Evolutionary conservation across 371 early-diverging fungal species (phyloP).

Genomic region (Saksenaea vasiformis): DNA sequence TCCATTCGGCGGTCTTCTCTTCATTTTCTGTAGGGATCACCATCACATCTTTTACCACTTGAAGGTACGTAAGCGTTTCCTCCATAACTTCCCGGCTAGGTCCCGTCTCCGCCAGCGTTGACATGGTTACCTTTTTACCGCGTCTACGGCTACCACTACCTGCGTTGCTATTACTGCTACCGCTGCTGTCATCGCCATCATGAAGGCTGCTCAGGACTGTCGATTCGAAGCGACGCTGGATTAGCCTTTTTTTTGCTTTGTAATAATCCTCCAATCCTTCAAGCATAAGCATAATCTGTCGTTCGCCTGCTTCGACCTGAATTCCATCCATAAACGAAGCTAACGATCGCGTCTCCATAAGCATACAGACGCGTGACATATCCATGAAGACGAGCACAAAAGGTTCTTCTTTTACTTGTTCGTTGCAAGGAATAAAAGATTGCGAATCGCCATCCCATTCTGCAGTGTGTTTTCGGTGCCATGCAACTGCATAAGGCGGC

Average conservation of each 20-base stretch:
- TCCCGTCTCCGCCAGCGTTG: constrained; percentile 19
- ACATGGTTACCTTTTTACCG: constrained; percentile 8
- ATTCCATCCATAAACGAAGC: constrained; percentile 24
- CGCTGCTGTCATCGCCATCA: constrained; percentile 2
- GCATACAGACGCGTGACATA: constrained; percentile 29
- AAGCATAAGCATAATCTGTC: constrained; percentile 47
- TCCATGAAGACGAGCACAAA: constrained; percentile 46
- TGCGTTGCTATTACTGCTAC: constrained; percentile 4
- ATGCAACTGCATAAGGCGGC: constrained; percentile 38
- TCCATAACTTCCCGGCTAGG: constrained; percentile 37
- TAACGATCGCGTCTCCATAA: constrained; percentile 25
- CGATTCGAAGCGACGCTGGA: constrained; percentile 39
- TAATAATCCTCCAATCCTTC: constrained; percentile 60
- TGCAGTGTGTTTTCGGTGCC: constrained; percentile 52
- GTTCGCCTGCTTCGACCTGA: constrained; percentile 11
- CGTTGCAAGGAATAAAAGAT: constrained; percentile 50
- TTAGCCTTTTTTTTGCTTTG: constrained; percentile 31
- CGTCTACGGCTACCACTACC: constrained; percentile 9
- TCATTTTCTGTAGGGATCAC: constrained; percentile 44
- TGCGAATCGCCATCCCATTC: constrained; percentile 51
- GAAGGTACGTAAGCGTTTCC: constrained; percentile 38
- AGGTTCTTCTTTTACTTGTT: constrained; percentile 38
- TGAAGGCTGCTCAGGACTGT: constrained; percentile 34
- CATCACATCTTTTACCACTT: constrained; percentile 48
- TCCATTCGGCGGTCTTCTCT: constrained; percentile 54